Evolutionary conservation across 345 rosid genomes (phyloP).

Genomic region (Citropsis articulata): DNA sequence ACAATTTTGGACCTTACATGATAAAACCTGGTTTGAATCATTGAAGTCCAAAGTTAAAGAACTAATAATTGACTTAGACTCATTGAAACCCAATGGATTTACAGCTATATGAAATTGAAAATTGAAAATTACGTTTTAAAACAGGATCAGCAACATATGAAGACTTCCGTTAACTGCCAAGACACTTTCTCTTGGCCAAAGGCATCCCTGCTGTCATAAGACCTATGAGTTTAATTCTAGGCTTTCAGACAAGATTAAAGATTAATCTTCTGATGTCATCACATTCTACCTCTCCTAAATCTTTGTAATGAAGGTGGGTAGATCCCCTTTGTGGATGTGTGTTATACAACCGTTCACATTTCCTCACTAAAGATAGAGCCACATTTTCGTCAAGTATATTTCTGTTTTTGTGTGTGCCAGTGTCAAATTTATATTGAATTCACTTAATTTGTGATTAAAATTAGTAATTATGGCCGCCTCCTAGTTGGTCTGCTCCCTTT

Average conservation of each 20-base stretch:
- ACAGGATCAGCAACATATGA: not conserved
- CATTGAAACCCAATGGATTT: not conserved
- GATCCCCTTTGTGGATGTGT: not conserved
- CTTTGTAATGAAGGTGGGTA: not conserved
- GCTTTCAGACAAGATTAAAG: not conserved
- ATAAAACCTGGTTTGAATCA: not conserved
- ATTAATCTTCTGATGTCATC: not conserved
- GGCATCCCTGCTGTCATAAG: not conserved
- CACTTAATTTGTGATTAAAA: not conserved
- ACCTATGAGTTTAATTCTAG: not conserved
- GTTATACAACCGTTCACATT: not conserved
- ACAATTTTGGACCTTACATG: not conserved
- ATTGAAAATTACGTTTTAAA: not conserved
- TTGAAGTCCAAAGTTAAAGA: not conserved
- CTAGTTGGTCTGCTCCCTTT: not conserved
- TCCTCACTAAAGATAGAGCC: not conserved
- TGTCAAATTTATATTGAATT: not conserved
- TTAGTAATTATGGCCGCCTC: not conserved
- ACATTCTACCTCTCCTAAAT: not conserved
- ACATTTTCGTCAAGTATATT: not conserved
- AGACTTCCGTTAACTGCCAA: not conserved
- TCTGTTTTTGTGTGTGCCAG: not conserved
- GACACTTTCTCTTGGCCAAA: not conserved
- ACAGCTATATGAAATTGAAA: not conserved
- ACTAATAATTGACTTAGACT: not conserved